Base-by-base conservation (phyloP, 805 yeast genomes). In the Candida corydali region DNA sequence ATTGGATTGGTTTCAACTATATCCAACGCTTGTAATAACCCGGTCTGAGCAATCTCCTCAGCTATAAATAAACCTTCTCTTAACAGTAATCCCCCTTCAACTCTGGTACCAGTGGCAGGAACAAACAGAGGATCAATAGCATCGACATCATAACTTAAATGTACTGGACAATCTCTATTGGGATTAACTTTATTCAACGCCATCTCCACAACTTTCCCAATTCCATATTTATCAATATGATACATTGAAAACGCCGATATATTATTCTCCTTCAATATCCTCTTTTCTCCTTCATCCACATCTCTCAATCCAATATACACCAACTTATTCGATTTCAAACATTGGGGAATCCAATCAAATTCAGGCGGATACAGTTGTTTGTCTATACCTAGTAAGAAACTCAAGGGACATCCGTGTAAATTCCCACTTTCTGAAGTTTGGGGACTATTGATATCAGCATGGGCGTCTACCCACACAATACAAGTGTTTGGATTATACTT, bases 31-130 rank as follows among this genome's bases (percentile, higher is more conserved):
- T 81, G 80, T 44, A 91, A 74, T 47, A 80, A 76, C n/a, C 96
- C 96, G 18, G 95, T 77, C 52, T 79, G 86, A 7, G 96, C 96
- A 23, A 89, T 70, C 46, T 91, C 93, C 65, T 91, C 98, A 42
- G 89, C 93, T 37, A 91, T 63, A 57, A 83, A 91, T 57, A 93
- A 73, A 34, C 96, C 97, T 64, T 91, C 98, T 65, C 98, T 78
- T 61, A 91, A 73, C 7, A 96, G 82, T 46, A 91, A 70, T 3
- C 98, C 98, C 46, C 98, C 98, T 59, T 95, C 80, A 11, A 91
- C 98, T 29, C 97, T 91, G 1, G 98, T 93, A 37, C 98, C 98
- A 1, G 98, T 91, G 26, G 97, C 95, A 14, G 96, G 97, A 10
- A 93, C 96, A 55, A 70, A 88, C 43, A 79, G 73, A 32, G 98